Evolutionary conservation across 441 rosid species (phyloP).

Genomic region (Lepidium campestre): DNA sequence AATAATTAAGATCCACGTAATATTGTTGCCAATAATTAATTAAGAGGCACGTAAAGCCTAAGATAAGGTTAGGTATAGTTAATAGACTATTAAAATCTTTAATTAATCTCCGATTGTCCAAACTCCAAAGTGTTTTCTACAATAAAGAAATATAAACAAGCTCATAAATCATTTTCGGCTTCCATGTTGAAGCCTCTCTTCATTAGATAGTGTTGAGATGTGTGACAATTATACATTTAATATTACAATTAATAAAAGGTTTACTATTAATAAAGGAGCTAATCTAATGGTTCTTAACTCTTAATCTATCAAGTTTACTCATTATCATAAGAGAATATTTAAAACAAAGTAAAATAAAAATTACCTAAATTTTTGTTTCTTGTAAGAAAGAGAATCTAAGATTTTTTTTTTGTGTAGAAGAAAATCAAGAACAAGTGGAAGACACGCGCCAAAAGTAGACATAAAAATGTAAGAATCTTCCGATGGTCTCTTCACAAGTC

Average conservation of each 20-base stretch:
- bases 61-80: neutral
- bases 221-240: neutral
- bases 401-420: neutral
- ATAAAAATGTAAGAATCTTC: slow-evolving; percentile 21
- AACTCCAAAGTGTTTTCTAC: neutral
- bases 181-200: neutral
- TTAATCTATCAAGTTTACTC: neutral
- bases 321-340: neutral
- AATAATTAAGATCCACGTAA: neutral
- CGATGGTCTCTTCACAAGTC: slow-evolving; percentile 24
- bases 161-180: neutral
- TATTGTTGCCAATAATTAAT: no score
- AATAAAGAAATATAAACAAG: neutral
- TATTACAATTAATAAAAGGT: neutral
- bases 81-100: neutral
- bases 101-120: neutral
- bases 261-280: neutral
- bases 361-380: neutral
- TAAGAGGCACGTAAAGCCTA: neutral
- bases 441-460: slow-evolving; percentile 22
- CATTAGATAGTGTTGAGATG: neutral
- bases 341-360: neutral
- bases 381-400: neutral
- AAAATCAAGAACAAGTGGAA: slow-evolving; percentile 16
- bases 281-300: neutral